These are phyloP conservation scores for Durusdinium trenchii DNA, from an alignment of 73 alveolate genomes.

Conservation along the genomic window DNA sequence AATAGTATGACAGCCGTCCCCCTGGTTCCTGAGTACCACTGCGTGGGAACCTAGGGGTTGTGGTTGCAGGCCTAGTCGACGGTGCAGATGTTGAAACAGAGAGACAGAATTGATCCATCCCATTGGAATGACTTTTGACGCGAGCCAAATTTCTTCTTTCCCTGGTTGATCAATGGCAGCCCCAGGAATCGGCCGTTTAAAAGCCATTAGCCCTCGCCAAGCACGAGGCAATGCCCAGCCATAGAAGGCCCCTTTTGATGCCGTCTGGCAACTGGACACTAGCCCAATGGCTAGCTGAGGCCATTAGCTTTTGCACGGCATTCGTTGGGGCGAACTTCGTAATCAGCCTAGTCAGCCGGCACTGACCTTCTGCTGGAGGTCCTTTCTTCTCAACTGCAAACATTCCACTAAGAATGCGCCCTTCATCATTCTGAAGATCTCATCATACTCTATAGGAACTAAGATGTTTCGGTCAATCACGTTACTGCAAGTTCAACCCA, in stretches of 20 bases:
- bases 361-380: not conserved
- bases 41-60: not conserved
- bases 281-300: not conserved
- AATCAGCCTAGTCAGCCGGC: not conserved
- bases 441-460: not conserved
- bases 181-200: not conserved
- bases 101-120: not conserved
- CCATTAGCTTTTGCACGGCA: not conserved
- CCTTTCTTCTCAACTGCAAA: slow-evolving; percentile 11
- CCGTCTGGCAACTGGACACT: not conserved
- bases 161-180: not conserved
- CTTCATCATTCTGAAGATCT: not conserved
- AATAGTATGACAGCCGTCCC: not conserved
- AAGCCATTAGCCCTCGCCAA: slow-evolving; percentile 25
- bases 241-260: not conserved
- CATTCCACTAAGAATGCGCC: not conserved
- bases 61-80: not conserved
- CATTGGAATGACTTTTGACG: not conserved
- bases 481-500: not conserved
- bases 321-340: slow-evolving; percentile 1
- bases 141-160: not conserved
- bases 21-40: not conserved
- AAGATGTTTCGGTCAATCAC: not conserved
- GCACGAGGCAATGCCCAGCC: slow-evolving; percentile 5
- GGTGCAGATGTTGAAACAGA: slow-evolving; percentile 44